Evolutionary conservation across 805 yeast genomes (phyloP), one percentile per base, ranked within the genome.

Genomic region (Starmerella davenportii): DNA sequence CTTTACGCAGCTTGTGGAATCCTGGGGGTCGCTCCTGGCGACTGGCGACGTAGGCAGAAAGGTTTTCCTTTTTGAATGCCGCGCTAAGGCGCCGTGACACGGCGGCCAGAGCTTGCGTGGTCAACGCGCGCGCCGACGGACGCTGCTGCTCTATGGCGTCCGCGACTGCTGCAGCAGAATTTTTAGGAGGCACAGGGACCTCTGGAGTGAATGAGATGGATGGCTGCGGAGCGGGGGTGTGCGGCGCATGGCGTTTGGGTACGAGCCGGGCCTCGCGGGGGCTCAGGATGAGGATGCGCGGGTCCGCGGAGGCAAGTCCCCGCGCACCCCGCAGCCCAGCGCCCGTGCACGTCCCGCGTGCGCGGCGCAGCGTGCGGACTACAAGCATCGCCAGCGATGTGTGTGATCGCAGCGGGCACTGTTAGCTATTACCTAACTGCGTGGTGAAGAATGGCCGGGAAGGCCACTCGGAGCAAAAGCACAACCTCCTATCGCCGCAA

Each of bases 201-300:
- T 29, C 32, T 5, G 16, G 16, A 14, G 32, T 15, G 7, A 11
- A 8, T 4, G 20, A 16, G 21, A 18, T 20, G 4, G 5, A 23
- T 5, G 20, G 9, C 20, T 18, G 7, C 7, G 25, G 25, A 23
- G 11, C 11, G 5, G 19, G 19, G 13, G 15, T 29, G 4, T 17
- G 21, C 21, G 8, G 13, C 20, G 33, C 16, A 30, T 31, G 14
- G 15, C 13, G 19, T 39, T 39, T 21, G 23, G 27, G 16, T 16
- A 42, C 37, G 4, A 44, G 27, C 14, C 48, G 43, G 2, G 46
- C 46, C 39, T 44, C 30, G 4, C 40, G 30, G 5, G 48, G 42
- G 30, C 38, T 44, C 13, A 44, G 39, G 17, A 44, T 42, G 21
- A 44, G 34, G 13, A 40, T 38, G 16, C 28, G 37, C 8, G 35